Percentiles rank a stretch among this genome's conserved stretches.
phyloP scores from a whole-genome alignment of 805 yeast species.

The Wickerhamiella qilinensis region DNA sequence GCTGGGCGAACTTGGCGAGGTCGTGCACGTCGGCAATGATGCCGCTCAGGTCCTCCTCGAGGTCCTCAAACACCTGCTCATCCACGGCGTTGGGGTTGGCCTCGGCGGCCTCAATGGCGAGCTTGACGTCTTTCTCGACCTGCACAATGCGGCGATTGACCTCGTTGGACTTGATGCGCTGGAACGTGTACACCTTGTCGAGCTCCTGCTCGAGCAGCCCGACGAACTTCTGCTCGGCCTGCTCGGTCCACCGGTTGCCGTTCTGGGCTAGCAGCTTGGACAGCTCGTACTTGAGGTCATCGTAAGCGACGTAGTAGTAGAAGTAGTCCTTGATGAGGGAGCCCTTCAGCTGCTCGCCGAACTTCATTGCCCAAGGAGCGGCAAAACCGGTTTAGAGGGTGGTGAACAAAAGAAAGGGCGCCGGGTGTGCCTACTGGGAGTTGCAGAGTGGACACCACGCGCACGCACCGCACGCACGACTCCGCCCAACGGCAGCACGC shows the following conservation, averaged over 20 bases:
- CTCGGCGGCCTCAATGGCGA: slow-evolving; percentile 34
- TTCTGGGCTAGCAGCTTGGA: slow-evolving; percentile 44
- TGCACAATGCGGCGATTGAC: slow-evolving; percentile 73
- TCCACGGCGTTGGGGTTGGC: slow-evolving; percentile 25
- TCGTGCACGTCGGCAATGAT: slow-evolving; percentile 96
- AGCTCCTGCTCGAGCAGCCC: slow-evolving; percentile 61
- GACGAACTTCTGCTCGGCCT: slow-evolving; percentile 69
- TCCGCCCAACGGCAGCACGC: no score
- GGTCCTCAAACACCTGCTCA: slow-evolving; percentile 53
- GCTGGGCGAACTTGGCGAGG: slow-evolving; percentile 79
- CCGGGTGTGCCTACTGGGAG: no score
- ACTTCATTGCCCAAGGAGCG: no score
- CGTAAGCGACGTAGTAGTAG: slow-evolving; percentile 82
- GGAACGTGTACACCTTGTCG: slow-evolving; percentile 86
- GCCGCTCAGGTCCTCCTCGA: slow-evolving; percentile 66
- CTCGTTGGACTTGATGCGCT: slow-evolving; percentile 75
- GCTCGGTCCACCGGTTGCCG: slow-evolving; percentile 53
- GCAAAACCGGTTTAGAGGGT: no score
- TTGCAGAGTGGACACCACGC: no score
- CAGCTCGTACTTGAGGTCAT: slow-evolving; percentile 71
- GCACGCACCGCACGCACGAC: no score
- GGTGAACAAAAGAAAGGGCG: no score
- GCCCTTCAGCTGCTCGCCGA: slow-evolving; percentile 83
- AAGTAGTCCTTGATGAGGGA: slow-evolving; percentile 81
- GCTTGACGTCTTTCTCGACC: slow-evolving; percentile 54